Base-by-base conservation (phyloP, 176 grass and related monocot species). In the Thalia dealbata region DNA sequence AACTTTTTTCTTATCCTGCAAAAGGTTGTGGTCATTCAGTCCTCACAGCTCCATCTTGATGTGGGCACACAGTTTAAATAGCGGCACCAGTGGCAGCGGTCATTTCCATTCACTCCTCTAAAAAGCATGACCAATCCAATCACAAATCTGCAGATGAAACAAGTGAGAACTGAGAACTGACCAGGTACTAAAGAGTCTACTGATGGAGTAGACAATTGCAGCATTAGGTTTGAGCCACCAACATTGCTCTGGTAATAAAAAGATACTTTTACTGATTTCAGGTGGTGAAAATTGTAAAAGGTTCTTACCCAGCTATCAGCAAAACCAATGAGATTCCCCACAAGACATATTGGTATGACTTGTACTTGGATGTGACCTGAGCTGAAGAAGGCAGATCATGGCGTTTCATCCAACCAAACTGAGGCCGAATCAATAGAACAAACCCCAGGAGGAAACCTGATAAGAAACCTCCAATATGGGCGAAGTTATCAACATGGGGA, bases 41-140 rank as follows among this genome's bases (percentile, higher is more conserved):
- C 75, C 51, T 92, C 74, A 51, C 92, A 96, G 71, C 78, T 92
- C 92, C 92, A 96, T 41, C 80, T 92, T 19, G 92, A 96, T 72
- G 92, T 96, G 1, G 89, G 92, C 75, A 96, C 78, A 35, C 92
- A 96, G 78, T 96, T 76, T 64, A 96, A 83, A 75, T 96, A 96
- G 73, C 85, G 92, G 71, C 92, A 96, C 92, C 92, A 96, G 78
- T 83, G 84, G 84, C 92, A 96, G 51, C 83, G 84, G 52, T 96
- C 84, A 9, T 86, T 89, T 69, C 86, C 89, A 35, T 96, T 96
- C 81, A 92, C 89, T 44, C 92, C 92, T 73, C 83, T 80, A 82
- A 89, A 96, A 42, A 96, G 86, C 92, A 96, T 96, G 50, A 96
- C 89, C 64, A 96, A 72, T 14, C 84, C 79, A 74, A 92, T 16